These are phyloP conservation scores for Pythium utonaiense DNA, from an alignment of 352 stramenopile genomes.

Conservation along the genomic window DNA sequence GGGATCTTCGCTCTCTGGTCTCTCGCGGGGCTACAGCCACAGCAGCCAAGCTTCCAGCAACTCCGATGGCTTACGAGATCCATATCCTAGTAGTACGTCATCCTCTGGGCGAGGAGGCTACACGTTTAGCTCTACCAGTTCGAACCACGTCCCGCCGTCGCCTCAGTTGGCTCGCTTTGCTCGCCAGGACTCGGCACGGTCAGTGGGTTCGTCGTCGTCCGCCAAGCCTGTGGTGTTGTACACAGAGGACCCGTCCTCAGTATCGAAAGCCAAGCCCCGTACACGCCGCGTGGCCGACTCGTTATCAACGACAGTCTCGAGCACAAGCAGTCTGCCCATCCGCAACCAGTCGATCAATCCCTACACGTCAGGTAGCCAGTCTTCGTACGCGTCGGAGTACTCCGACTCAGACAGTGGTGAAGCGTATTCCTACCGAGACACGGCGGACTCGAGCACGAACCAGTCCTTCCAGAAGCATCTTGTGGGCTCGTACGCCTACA, in stretches of 20 bases:
- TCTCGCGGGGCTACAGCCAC: conserved; percentile 10
- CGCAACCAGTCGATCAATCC: conserved; percentile 7
- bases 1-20: neutral
- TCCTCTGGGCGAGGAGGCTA: neutral
- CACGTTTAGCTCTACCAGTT: neutral
- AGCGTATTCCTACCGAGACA: conserved; percentile 16
- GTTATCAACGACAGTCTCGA: conserved; percentile 13
- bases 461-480: conserved; percentile 22
- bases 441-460: conserved; percentile 17
- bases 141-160: conserved; percentile 5
- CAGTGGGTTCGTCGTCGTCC: conserved; percentile 7
- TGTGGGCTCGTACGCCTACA: conserved; percentile 15
- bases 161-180: conserved; percentile 3
- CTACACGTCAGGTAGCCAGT: conserved; percentile 12
- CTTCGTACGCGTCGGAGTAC: conserved; percentile 26
- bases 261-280: neutral
- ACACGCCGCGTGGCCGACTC: conserved; percentile 12
- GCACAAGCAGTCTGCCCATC: conserved; percentile 10
- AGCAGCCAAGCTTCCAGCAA: conserved; percentile 18
- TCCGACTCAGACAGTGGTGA: conserved; percentile 18
- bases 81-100: neutral
- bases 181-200: conserved; percentile 16
- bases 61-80: conserved; percentile 7
- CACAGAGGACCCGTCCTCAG: neutral
- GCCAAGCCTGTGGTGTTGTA: conserved; percentile 18